Base-by-base conservation (phyloP, 345 rosid species). In the Euphorbia pulcherrima region DNA sequence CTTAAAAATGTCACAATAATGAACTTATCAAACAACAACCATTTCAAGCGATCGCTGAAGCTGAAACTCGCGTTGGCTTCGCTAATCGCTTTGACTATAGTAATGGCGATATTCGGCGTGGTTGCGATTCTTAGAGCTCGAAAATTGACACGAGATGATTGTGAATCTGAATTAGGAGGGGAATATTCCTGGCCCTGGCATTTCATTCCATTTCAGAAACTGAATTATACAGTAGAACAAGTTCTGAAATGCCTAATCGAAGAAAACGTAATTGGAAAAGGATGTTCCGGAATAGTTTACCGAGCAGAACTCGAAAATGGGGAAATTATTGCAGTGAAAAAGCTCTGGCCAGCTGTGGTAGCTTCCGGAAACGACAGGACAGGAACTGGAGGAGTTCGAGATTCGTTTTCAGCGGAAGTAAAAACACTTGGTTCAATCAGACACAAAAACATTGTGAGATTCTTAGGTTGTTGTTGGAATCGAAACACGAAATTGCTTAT, bases 401-500 rank as follows among this genome's bases (percentile, higher is more conserved):
- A 94, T 79, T 94, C 97, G 13, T 94, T 94, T 81, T 89, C 97
- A 3, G 85, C 99, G 0, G 96, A 94, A 79, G 92, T 94, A 61
- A 89, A 88, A 76, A 90, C 96, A 0, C 91, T 94, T 5, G 97
- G 99, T 51, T 85, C 94, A 20, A 94, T 94, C 68, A 84, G 99
- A 14, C 99, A 90, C 80, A 90, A 89, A 87, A 94, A 90, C 86
- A 90, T 90, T 14, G 96, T 94, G 16, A 77, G 95, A 72, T 88
- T 94, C 81, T 73, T 94, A 58, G 99, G 99, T 4, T 94, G 97
- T 58, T 90, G 96, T 69, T 86, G 97, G 97, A 93, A 93, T 59
- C 71, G 81, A 62, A 89, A 77, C 60, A 87, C 92, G 1, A 86
- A 89, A 77, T 78, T 93, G 74, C 81, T 93, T 33, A 89, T 93